Evolutionary conservation across 73 alveolate genomes (phyloP), one percentile per base, ranked within the genome.

Genomic region (Symbiodinium natans): DNA sequence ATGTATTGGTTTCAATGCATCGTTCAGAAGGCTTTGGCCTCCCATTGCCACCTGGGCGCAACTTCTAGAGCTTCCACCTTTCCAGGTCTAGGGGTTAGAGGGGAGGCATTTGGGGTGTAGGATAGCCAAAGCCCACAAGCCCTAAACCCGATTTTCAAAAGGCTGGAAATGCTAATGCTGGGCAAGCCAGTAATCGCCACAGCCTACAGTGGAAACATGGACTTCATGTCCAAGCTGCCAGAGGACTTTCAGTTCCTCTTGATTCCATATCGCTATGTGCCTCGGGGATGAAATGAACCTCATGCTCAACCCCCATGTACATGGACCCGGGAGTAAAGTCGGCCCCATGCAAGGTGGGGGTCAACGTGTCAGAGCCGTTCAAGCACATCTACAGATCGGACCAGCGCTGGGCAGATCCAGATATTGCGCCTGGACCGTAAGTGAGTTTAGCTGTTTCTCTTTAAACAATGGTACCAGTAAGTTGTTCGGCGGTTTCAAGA

Each of bases 141-240:
- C 68, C 68, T 2, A 1, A 27, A 27, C 68, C 68, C 21, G 68
- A 27, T 1, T 21, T 27, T 5, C 68, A 52, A 52, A 52, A 52
- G 68, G 68, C 82, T 68, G 82, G 82, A 68, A 36, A 68, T 68
- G 82, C 82, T 68, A 19, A 68, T 68, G 82, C 25, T 68, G 82
- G 82, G 82, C 33, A 68, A 68, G 82, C 82, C 82, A n/a, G n/a
- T n/a, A n/a, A 68, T 68, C 38, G 82, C 82, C 27, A 68, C 82
- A 68, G 38, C n/a, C n/a, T n/a, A n/a, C 82, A 68, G 82, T 29
- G 82, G 82, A 3, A 68, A 68, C 82, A 68, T 68, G 82, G 82
- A 68, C 40, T 68, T 68, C 38, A 68, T 68, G 82, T 68, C 82
- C 4, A 10, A 29, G 82, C 82, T 68, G 40, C 82, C 82, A 29